A percentile compares a stretch with the other conserved stretches of the same genome.
phyloP scores from a whole-genome alignment of 345 rosid species.

The Raphanus raphanistrum region DNA sequence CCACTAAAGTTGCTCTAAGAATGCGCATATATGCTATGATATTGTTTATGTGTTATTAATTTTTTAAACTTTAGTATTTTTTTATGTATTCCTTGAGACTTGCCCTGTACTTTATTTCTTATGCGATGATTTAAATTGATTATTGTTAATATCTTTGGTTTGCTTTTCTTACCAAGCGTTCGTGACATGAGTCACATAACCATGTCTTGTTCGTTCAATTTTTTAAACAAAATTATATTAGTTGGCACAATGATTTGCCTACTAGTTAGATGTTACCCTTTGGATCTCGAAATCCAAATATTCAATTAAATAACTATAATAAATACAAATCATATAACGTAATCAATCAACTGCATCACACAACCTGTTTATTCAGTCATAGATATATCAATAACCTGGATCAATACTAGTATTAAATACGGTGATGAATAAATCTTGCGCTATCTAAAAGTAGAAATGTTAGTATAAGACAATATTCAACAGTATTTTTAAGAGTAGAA shows the following conservation, averaged over 20 bases:
- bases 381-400: neutral
- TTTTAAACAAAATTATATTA: neutral
- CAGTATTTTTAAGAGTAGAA: constrained; percentile 5
- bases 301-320: constrained; percentile 6
- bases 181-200: neutral
- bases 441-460: neutral
- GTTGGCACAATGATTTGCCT: constrained; percentile 26
- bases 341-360: constrained; percentile 25
- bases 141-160: neutral
- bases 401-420: neutral
- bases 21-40: neutral
- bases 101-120: constrained; percentile 17
- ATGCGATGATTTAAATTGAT: neutral
- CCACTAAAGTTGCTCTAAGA: too few relatives aligned
- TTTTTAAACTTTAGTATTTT: neutral
- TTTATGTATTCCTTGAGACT: neutral
- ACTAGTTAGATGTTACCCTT: constrained; percentile 28
- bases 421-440: neutral
- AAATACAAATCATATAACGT: constrained; percentile 13
- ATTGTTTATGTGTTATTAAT: neutral
- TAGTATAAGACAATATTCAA: neutral
- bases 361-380: neutral
- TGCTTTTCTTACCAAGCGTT: constrained; percentile 5
- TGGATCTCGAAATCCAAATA: constrained; percentile 17
- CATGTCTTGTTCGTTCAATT: neutral